phyloP scores from a whole-genome alignment of 1,284 basidiomycete genomes.

The Pseudozyma thailandica region DNA sequence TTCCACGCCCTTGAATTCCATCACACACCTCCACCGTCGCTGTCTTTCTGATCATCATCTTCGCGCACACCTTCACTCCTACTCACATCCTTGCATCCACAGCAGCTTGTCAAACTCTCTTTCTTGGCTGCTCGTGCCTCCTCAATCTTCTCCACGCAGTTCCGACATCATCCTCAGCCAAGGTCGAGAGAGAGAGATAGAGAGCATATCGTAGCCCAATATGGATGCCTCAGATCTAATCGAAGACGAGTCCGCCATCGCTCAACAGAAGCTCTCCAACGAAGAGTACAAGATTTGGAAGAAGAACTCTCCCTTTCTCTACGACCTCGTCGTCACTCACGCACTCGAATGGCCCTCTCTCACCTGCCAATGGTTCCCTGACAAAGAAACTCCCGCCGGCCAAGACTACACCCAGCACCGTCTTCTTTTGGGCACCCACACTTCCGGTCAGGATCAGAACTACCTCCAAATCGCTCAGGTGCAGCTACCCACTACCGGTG shows the following conservation, averaged over 20 bases:
- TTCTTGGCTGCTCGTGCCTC: not conserved
- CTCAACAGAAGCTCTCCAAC: constrained; percentile 62
- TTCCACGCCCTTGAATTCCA: not conserved
- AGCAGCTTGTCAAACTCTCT: too few relatives aligned
- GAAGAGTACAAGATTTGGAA: constrained; percentile 68
- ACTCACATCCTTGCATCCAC: not conserved
- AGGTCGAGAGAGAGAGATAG: not conserved
- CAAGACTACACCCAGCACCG: constrained; percentile 93
- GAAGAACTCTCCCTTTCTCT: constrained; percentile 77
- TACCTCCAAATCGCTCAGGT: constrained; percentile 93
- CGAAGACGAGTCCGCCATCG: constrained; percentile 60
- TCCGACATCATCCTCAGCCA: not conserved
- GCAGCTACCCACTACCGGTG: constrained; percentile 79
- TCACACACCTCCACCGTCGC: not conserved
- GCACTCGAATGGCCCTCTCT: constrained; percentile 97
- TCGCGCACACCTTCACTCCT: too few relatives aligned
- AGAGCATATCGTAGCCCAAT: not conserved
- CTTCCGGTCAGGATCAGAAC: constrained; percentile 92
- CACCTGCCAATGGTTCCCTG: constrained; percentile 99
- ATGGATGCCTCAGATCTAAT: constrained; percentile 56
- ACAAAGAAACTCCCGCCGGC: constrained; percentile 83
- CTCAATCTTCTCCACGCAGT: not conserved
- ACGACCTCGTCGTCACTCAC: constrained; percentile 96
- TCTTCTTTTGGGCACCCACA: constrained; percentile 95
- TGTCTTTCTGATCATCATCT: not conserved